Base-by-base conservation (phyloP, 352 stramenopile species). In the Pythium utonaiense region DNA sequence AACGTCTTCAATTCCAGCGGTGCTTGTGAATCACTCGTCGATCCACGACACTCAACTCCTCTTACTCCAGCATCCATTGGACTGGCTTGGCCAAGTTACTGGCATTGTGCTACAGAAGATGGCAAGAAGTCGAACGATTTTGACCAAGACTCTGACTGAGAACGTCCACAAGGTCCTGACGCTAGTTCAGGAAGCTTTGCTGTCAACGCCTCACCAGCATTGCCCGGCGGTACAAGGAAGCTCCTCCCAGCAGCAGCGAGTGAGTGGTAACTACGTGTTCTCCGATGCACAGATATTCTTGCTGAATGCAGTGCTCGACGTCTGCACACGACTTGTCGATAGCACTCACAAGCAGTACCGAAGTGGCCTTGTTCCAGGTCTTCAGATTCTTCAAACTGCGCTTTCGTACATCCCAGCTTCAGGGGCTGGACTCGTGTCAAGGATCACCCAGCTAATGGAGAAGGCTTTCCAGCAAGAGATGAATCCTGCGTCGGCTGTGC, bases 291-390 rank as follows among this genome's bases (percentile, higher is more conserved):
- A 93, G 52, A 41, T 87, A 21, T 87, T 88, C 30, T 62, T 95
- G 6, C 55, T 94, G 16, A 86, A 87, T 28, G 70, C 81, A 1
- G 79, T 93, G 19, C 42, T 93, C 13, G 84, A 93, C 53, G 79
- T 95, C 16, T 86, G 74, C n/a, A 66, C 70, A 24, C 77, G 83
- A 31, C 65, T 95, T 31, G 68, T 93, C 0, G 75, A 91, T 22
- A 93, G 83, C 34, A 91, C 82, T 10, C 82, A 93, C 51, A 89
- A 92, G 41, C 65, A 79, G 51, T 83, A 95, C 53, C 82, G 86
- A 4, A 67, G 84, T 16, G 86, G 83, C 0, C 54, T 95, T 1
- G 67, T 77, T 14, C 86, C 86, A 21, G 84, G 80, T 6, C 64
- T 95, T 3, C 77, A 83, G 21, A 83, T 95, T 19, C 54, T 93